phyloP scores from a whole-genome alignment of 345 rosid genomes.

The Cardamine resedifolia region DNA sequence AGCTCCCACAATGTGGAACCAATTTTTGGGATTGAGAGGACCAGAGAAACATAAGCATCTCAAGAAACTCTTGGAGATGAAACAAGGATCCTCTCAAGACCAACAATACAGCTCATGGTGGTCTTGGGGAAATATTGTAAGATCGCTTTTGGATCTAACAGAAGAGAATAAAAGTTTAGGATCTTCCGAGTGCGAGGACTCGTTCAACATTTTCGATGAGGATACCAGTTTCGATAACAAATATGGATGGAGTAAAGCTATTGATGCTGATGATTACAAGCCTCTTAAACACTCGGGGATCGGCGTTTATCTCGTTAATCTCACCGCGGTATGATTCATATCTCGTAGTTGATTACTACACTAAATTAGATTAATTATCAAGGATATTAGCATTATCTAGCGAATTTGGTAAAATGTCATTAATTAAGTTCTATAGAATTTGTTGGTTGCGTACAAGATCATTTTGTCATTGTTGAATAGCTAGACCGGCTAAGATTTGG shows the following conservation, averaged over 20 bases:
- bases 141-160: constrained; percentile 36
- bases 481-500: neutral
- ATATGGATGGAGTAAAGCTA: constrained; percentile 79
- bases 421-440: neutral
- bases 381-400: neutral
- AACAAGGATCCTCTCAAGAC: constrained; percentile 32
- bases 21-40: constrained; percentile 49
- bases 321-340: constrained; percentile 63
- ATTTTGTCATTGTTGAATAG: neutral
- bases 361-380: neutral
- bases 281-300: constrained; percentile 70
- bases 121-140: constrained; percentile 63
- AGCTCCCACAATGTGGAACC: constrained; percentile 53
- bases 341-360: neutral
- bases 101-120: constrained; percentile 37
- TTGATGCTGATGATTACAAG: constrained; percentile 50
- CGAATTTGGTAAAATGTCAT: neutral
- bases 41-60: constrained; percentile 56
- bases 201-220: constrained; percentile 60
- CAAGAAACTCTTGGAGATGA: constrained; percentile 47
- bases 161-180: constrained; percentile 20
- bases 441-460: neutral
- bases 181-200: constrained; percentile 44
- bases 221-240: constrained; percentile 55
- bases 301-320: constrained; percentile 71